Conservation (phyloP, 495 filamentous ascomycete species). For the Cryomyces minteri region DNA sequence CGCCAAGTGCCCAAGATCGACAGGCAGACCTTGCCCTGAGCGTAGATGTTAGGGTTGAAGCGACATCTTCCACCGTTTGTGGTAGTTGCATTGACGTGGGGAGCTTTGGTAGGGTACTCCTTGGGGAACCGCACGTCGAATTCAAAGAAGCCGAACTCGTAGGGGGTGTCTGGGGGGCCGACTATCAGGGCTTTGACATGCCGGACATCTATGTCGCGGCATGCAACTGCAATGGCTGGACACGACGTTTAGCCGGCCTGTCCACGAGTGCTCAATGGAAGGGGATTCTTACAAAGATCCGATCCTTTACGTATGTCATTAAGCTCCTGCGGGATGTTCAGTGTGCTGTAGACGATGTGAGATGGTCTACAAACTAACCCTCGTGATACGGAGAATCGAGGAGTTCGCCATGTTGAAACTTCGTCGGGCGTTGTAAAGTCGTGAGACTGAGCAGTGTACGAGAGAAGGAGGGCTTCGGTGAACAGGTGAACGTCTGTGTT, state of each 20-base stretch:
- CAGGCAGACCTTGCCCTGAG: conserved; percentile 81
- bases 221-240: conserved; percentile 68
- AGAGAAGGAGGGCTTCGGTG: too few relatives aligned
- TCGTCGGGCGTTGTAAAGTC: too few relatives aligned
- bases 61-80: conserved; percentile 75
- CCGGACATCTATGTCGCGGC: conserved; percentile 70
- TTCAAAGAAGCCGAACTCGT: conserved; percentile 96
- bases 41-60: conserved; percentile 96
- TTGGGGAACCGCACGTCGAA: conserved; percentile 49
- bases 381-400: conserved; percentile 68
- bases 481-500: too few relatives aligned
- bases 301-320: conserved; percentile 60
- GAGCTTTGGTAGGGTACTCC: conserved; percentile 79
- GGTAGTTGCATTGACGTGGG: conserved; percentile 54
- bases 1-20: conserved; percentile 73
- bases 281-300: conserved; percentile 51
- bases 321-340: conserved; percentile 43
- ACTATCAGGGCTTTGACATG: conserved; percentile 79
- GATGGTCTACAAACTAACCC: conserved; percentile 30
- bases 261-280: background rate
- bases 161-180: conserved; percentile 86
- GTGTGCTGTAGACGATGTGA: conserved; percentile 7
- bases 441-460: too few relatives aligned
- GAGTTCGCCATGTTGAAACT: conserved; percentile 50
- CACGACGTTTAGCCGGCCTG: background rate